Evolutionary conservation across 129 eudicot species (phyloP), one percentile per base, ranked within the genome.

Genomic region (Flaveria linearis): DNA sequence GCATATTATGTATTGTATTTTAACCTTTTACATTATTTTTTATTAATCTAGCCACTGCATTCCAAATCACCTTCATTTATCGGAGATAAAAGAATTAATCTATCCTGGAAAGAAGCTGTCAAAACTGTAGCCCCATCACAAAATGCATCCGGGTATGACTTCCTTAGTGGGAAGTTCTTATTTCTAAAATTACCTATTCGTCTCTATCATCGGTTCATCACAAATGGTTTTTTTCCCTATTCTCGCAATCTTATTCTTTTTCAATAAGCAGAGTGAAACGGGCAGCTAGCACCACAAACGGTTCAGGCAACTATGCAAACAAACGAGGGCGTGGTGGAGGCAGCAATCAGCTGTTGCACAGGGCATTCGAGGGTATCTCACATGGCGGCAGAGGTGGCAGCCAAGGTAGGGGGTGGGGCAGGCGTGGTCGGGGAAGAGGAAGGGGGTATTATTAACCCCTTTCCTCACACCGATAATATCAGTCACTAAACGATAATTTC

Each of bases 31-130:
- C 17, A 13, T 62, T 14, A 11, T 63, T 30, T 14, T 63, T 30
- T 15, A 63, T 72, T 20, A 80, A 74, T 22, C 30, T 87, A 90
- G 98, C 91, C 91, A 16, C 68, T 90, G 73, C 92, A 93, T 74
- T 60, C 95, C 73, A 93, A 87, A 36, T 74, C 97, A 58, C 98
- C 98, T 46, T 88, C 92, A 36, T 93, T 93, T 76, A 88, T 88
- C 22, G 97, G 98, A 41, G 98, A 93, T 76, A 93, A 93, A 84
- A 80, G 82, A 69, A 85, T 93, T 62, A 85, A 85, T 64, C 78
- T 93, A 58, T 93, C 98, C 28, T 93, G 98, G 98, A 90, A 90
- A 69, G 98, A 88, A 85, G 88, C 84, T 26, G 86, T 73, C 42
- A 93, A 90, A 70, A 66, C 90, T 10, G 66, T 70, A 47, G 56